A percentile compares a stretch with the other conserved stretches of the same genome.
Evolutionary conservation across 179 eudicot species (phyloP).

Genomic region (Pouteria campechiana): DNA sequence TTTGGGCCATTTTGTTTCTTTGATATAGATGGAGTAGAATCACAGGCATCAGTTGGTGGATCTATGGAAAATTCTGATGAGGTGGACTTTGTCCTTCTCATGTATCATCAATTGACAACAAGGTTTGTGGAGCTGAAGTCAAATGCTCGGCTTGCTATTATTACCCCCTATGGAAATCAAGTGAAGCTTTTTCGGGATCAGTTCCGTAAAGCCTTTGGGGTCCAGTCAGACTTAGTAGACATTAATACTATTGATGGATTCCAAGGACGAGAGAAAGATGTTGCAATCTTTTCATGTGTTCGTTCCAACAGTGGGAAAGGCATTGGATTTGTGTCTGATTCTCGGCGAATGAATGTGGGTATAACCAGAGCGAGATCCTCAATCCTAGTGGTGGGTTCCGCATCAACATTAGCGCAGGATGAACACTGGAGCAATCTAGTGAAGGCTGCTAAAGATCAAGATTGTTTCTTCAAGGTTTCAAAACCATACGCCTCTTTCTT

Average conservation of each 20-base stretch:
- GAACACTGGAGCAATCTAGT: constrained; percentile 74
- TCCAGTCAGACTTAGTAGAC: constrained; percentile 68
- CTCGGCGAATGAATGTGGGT: constrained; percentile 93
- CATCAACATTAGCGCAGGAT: constrained; percentile 66
- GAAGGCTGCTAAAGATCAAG: constrained; percentile 55
- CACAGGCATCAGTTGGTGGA: constrained; percentile 57
- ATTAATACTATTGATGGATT: constrained; percentile 95
- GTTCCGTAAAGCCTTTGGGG: constrained; percentile 53
- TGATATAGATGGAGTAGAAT: constrained; percentile 71
- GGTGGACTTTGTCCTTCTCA: constrained; percentile 72
- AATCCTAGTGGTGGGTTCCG: constrained; percentile 89
- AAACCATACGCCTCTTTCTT: constrained; percentile 70
- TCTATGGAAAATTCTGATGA: constrained; percentile 77
- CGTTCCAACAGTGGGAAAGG: constrained; percentile 62
- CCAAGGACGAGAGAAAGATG: constrained; percentile 99
- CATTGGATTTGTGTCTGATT: constrained; percentile 83
- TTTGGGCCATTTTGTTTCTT: constrained; percentile 98
- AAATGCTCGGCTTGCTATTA: constrained; percentile 74
- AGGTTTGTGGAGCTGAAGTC: constrained; percentile 75
- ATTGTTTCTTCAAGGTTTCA: constrained; percentile 51
- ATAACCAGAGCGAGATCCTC: constrained; percentile 92
- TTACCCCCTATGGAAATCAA: constrained; percentile 76
- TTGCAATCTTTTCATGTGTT: constrained; percentile 92
- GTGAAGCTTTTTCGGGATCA: constrained; percentile 64
- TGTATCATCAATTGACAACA: constrained; percentile 65